Base-by-base conservation (phyloP, 352 stramenopile genomes). In the Phytophthora megakarya region DNA sequence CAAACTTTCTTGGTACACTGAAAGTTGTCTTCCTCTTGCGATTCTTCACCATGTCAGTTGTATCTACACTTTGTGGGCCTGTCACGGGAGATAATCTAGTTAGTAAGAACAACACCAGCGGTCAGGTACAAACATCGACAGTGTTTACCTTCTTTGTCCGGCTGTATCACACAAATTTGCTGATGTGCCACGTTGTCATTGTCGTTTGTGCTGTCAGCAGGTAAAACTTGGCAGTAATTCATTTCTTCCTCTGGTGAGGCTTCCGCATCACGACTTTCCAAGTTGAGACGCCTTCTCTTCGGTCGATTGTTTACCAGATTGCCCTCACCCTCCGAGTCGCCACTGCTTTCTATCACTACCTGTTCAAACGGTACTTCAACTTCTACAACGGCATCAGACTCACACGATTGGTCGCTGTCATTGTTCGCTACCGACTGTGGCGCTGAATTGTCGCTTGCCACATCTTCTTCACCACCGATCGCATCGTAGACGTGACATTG, bases 121-220 rank as follows among this genome's bases (percentile, higher is more conserved):
- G n/a, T 9, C 6, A 33, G 6, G 13, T 5, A 18, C 23, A 30
- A 18, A 30, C 16, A 43, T 51, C 30, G 26, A 33, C 0, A 44
- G 11, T 23, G 18, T 47, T 58, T 49, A 79, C 72, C 75, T 67
- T 65, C 52, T 47, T 68, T 55, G 18, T 52, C 62, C 25, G 62
- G 62, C 44, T 72, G 65, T 70, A 84, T 80, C 50, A 73, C 49
- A 47, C 69, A 74, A 39, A 67, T 72, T 8, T 38, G 72, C 19
- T 65, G 66, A 22, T 43, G 54, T 19, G 38, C 38, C 1, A 61
- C 62, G 18, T 67, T 38, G 7, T 35, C 28, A 12, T 44, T 28
- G 33, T 18, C 22, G 16, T 54, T 56, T 55, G 23, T 23, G 15
- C 12, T 15, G 10, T 3, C 21, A 46, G 44, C 22, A 30, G 30